Evolutionary conservation across 495 filamentous ascomycete genomes (phyloP).

Genomic region (Neurospora sp.): DNA sequence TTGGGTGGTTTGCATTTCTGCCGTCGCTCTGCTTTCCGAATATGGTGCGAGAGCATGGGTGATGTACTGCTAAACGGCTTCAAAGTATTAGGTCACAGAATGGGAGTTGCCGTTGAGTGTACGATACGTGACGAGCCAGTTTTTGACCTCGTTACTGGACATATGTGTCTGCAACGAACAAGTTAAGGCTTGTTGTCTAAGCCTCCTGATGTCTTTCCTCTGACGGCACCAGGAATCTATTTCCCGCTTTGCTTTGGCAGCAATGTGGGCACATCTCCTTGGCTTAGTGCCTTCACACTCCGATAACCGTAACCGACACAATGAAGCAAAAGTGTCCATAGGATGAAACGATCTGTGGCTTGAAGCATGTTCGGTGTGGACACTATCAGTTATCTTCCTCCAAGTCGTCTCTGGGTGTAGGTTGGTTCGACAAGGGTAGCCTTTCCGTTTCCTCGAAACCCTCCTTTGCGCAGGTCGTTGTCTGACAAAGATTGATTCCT

Average conservation of each 20-base stretch:
- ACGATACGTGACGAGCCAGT: background rate
- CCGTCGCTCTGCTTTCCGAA: background rate
- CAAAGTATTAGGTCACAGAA: background rate
- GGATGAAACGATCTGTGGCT: background rate
- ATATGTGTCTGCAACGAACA: background rate
- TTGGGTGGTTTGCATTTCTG: background rate
- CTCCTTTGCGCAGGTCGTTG: background rate
- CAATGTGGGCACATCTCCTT: background rate
- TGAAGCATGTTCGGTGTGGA: background rate
- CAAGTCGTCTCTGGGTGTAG: background rate
- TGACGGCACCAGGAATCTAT: background rate
- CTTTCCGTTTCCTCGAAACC: background rate
- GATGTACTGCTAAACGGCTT: background rate
- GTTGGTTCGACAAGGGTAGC: background rate
- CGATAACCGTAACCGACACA: background rate
- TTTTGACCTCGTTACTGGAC: background rate
- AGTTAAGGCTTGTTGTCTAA: background rate
- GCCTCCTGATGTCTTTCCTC: background rate
- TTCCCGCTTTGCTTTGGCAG: background rate
- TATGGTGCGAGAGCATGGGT: background rate
- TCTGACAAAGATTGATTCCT: background rate
- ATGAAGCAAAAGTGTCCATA: background rate
- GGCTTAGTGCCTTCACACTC: background rate
- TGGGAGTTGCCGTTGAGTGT: background rate
- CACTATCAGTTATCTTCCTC: background rate